These are phyloP conservation scores for Arthroderma sp. DNA, from an alignment of 2,329 filamentous ascomycete genomes.

Conservation along the genomic window DNA sequence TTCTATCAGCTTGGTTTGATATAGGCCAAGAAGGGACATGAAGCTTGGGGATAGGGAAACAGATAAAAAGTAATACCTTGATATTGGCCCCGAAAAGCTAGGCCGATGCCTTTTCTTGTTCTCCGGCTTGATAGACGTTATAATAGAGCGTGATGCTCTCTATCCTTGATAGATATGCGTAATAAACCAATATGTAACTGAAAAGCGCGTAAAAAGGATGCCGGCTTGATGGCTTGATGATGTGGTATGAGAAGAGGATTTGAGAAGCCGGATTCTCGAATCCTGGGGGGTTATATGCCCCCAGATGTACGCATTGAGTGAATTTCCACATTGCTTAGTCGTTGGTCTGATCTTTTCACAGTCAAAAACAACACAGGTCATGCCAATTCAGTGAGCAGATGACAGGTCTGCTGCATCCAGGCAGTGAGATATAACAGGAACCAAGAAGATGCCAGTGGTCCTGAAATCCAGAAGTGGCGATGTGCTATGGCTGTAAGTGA, in stretches of 20 bases:
- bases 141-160: not conserved
- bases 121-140: not conserved
- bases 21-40: not conserved
- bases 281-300: not conserved
- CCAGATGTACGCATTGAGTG: not conserved
- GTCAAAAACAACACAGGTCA: not conserved
- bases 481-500: conserved; percentile 1
- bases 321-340: not conserved
- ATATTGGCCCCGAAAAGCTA: not conserved
- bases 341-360: not conserved
- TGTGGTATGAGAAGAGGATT: not conserved
- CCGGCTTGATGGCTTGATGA: not conserved
- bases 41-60: too few relatives aligned
- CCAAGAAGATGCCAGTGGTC: not conserved
- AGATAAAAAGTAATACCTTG: not conserved
- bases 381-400: not conserved
- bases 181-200: not conserved
- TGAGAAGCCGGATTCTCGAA: not conserved
- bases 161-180: not conserved
- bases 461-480: not conserved
- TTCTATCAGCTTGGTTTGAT: not conserved
- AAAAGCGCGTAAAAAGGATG: not conserved
- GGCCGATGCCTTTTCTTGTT: not conserved
- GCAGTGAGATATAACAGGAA: not conserved
- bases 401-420: not conserved